Base-by-base conservation (phyloP, 331 rosid species). In the Saraca asoca region DNA sequence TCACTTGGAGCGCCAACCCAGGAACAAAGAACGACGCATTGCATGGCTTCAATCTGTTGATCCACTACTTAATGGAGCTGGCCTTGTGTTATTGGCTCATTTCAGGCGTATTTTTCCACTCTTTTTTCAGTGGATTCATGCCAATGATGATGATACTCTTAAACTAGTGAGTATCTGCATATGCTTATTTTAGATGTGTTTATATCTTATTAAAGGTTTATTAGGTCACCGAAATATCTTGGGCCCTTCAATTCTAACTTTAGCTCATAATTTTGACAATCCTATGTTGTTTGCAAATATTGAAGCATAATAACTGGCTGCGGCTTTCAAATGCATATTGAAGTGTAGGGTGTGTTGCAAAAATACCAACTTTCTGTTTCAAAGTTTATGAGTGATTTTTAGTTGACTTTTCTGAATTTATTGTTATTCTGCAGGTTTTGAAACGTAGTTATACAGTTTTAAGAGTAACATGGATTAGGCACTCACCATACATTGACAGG, bases 1-100 rank as follows among this genome's bases (percentile, higher is more conserved):
- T 81, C 98, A 94, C 81, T 76, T 94, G 85, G 98, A 94, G 81
- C 95, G 98, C 67, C 96, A 82, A 60, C 95, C 98, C 50, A 84
- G 86, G 64, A 85, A 88, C 80, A 90, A 76, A 85, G 96, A 94
- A 53, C 96, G 96, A 10, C 91, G 97, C 62, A 67, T 90, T 75
- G 82, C 80, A 19, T 93, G 98, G 98, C 97, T 93, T 74, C 81
- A 82, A 78, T 77, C 63, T 79, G 71, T 73, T 6, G 90, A 80
- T 56, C 75, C 85, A 24, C 74, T 90, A 65, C 79, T 93, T 70
- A 79, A 70, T 62, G 74, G 82, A 65, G 81, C 83, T 68, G 96
- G 95, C 57, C 77, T 93, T 43, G 66, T 88, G 72, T 66, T 93
- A 73, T 82, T 90, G 78, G 97, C 96, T 59, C 90, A 93, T 80